phyloP scores from a whole-genome alignment of 345 rosid species.

The Anacardium occidentale region DNA sequence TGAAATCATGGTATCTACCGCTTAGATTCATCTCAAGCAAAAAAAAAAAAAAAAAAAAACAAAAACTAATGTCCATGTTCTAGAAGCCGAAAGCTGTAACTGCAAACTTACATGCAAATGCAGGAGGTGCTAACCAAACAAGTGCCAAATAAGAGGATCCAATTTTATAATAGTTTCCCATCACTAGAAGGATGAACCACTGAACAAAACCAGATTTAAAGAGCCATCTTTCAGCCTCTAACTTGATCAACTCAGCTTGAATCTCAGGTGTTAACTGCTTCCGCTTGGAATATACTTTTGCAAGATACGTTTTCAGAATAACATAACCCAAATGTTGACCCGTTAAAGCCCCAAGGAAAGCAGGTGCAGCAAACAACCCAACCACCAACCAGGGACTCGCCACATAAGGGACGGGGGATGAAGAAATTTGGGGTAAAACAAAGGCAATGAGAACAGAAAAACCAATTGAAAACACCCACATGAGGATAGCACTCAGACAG shows the following conservation, averaged over 20 bases:
- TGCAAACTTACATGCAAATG: constrained; percentile 82
- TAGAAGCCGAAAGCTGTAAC: constrained; percentile 12
- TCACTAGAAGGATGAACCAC: constrained; percentile 70
- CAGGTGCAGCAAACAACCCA: constrained; percentile 91
- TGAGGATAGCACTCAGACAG: constrained; percentile 59
- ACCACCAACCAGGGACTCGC: constrained; percentile 74
- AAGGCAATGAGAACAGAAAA: constrained; percentile 71
- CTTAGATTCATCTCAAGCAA: background rate
- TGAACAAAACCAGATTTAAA: constrained; percentile 81
- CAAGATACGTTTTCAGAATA: constrained; percentile 51
- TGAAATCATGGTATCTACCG: constrained; percentile 8
- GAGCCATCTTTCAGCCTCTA: constrained; percentile 95
- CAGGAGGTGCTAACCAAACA: constrained; percentile 89
- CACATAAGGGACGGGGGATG: constrained; percentile 80
- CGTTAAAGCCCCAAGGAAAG: constrained; percentile 74
- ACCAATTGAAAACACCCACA: constrained; percentile 70
- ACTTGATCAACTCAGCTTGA: constrained; percentile 56
- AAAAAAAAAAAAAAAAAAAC: too few species aligned
- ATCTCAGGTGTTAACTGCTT: constrained; percentile 43
- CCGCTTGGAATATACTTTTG: constrained; percentile 47
- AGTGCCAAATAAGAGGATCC: constrained; percentile 86
- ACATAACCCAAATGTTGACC: constrained; percentile 84
- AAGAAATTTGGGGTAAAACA: constrained; percentile 61
- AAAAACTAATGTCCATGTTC: background rate
- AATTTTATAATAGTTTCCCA: constrained; percentile 71